Conservation (phyloP, 225 moss, liverwort and hornwort genomes). For the Sphagnum tenellum region DNA sequence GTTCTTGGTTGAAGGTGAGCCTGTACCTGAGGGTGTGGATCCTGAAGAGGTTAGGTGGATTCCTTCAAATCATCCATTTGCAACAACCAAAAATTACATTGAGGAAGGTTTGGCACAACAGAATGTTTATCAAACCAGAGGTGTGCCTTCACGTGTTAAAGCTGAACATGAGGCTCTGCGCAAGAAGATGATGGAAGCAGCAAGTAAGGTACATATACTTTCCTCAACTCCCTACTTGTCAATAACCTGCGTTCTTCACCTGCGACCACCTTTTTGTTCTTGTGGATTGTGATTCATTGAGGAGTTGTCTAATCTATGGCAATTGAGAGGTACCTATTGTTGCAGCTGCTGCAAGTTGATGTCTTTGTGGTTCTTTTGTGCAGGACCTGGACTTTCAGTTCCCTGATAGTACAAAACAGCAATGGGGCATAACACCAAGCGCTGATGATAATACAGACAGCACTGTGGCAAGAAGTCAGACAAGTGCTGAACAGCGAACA, state of each 20-base stretch:
- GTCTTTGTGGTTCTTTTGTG: constrained; percentile 2
- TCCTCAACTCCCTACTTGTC: too few species aligned
- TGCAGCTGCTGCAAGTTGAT: too few species aligned
- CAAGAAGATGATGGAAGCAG: constrained; percentile 71
- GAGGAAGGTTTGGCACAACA: constrained; percentile 88
- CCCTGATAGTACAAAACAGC: constrained; percentile 38
- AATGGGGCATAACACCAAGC: constrained; percentile 33
- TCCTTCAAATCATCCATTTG: constrained; percentile 97
- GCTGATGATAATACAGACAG: constrained; percentile 11
- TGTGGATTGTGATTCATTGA: too few species aligned
- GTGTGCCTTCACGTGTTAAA: constrained; percentile 84
- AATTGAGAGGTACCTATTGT: too few species aligned
- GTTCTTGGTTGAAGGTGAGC: constrained; percentile 87
- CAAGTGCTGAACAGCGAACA: constrained; percentile 17
- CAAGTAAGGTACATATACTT: constrained; percentile 29
- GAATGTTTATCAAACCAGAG: constrained; percentile 92
- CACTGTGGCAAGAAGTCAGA: constrained; percentile 18
- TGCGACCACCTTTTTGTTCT: too few species aligned
- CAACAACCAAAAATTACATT: constrained; percentile 79
- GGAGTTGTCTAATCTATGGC: too few species aligned
- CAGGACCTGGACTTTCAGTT: constrained; percentile 45
- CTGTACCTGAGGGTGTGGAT: constrained; percentile 88
- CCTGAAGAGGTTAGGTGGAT: constrained; percentile 98
- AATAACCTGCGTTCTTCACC: too few species aligned
- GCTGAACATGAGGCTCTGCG: constrained; percentile 90